These are phyloP conservation scores for Heliamphora pulchella DNA, from an alignment of 179 eudicot genomes.

Conservation along the genomic window DNA sequence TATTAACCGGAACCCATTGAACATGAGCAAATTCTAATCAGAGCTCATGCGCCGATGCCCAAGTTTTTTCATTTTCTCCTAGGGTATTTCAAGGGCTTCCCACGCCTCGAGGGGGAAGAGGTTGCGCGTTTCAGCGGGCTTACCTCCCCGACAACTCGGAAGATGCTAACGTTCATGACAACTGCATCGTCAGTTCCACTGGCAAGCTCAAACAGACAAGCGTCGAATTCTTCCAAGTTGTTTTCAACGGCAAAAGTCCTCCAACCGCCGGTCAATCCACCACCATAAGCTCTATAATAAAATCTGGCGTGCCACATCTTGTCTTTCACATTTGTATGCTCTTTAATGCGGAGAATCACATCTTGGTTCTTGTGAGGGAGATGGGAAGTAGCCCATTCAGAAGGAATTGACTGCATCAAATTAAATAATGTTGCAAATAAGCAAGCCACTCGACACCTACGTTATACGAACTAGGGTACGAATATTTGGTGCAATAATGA, in stretches of 20 bases:
- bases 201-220: constrained; percentile 37
- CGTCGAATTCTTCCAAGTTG: constrained; percentile 46
- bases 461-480: too few relatives aligned
- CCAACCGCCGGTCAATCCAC: constrained; percentile 38
- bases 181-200: constrained; percentile 14
- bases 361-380: constrained; percentile 19
- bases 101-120: not conserved
- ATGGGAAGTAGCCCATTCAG: constrained; percentile 29
- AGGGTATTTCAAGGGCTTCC: not conserved
- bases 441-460: not conserved
- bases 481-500: too few relatives aligned
- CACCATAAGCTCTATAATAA: constrained; percentile 7
- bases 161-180: constrained; percentile 42
- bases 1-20: not conserved
- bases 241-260: constrained; percentile 37
- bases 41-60: not conserved
- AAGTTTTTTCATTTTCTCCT: not conserved
- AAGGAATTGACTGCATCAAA: constrained; percentile 36
- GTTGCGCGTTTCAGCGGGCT: constrained; percentile 20
- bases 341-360: constrained; percentile 23
- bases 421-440: not conserved
- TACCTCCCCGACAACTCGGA: constrained; percentile 35
- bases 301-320: constrained; percentile 29
- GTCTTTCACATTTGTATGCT: constrained; percentile 21
- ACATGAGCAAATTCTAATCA: not conserved